Percentiles rank a stretch among this genome's conserved stretches.
Conservation (phyloP, 805 yeast genomes). For the Millerozyma miso region DNA sequence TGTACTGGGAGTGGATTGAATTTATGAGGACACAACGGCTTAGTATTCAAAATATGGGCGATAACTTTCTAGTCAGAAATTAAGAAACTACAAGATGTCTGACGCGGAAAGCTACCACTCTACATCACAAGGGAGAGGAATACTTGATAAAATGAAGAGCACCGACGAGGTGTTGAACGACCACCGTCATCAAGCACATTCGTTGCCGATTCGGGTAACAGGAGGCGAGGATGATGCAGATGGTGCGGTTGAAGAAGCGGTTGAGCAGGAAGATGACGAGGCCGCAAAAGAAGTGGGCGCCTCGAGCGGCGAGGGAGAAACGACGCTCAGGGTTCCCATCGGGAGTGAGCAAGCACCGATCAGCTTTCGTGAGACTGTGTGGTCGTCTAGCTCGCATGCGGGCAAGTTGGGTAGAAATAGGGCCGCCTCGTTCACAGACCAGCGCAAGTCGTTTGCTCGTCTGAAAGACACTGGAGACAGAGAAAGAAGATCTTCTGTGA, state of each 20-base stretch:
- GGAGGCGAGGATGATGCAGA: neutral
- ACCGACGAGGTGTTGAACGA: conserved; percentile 36
- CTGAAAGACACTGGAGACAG: neutral
- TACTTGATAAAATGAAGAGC: conserved; percentile 15
- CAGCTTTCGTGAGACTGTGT: neutral
- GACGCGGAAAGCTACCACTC: conserved; percentile 36
- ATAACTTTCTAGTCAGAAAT: neutral
- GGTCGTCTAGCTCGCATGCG: neutral
- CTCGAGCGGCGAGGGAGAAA: neutral
- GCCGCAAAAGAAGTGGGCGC: neutral
- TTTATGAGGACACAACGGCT: neutral
- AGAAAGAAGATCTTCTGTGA: neutral
- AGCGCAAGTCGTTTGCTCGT: conserved; percentile 10
- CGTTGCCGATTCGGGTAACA: conserved; percentile 22
- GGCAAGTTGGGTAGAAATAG: conserved; percentile 19
- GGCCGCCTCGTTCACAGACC: conserved; percentile 42
- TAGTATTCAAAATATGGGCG: conserved; percentile 2
- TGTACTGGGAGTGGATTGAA: neutral
- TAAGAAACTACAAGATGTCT: conserved; percentile 25
- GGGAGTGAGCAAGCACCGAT: neutral
- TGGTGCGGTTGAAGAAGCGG: neutral
- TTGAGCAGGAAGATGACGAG: neutral
- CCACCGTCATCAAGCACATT: conserved; percentile 34
- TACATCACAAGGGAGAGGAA: conserved; percentile 20
- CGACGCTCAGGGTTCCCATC: neutral